Percentiles rank a stretch among this genome's conserved stretches.
These are phyloP conservation scores for Sugiyamaella xylanicola DNA, from an alignment of 1,139 yeast species.

Conservation along the genomic window DNA sequence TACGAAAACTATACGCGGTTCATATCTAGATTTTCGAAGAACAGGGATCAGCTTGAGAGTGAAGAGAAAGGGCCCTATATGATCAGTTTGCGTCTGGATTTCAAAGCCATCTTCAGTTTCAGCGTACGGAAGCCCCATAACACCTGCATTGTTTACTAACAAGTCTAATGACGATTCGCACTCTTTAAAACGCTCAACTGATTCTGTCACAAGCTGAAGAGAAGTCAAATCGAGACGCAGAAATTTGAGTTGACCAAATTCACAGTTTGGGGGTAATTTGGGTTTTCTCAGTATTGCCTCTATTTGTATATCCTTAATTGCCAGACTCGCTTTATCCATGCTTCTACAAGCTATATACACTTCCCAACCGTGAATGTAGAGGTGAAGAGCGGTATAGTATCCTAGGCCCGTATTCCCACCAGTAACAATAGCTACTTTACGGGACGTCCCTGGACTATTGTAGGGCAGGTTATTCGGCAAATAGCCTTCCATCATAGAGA, in stretches of 20 bases:
- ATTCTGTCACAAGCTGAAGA: constrained; percentile 58
- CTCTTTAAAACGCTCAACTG: constrained; percentile 53
- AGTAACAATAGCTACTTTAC: constrained; percentile 68
- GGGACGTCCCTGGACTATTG: constrained; percentile 30
- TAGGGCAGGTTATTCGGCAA: constrained; percentile 34
- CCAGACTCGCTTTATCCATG: constrained; percentile 54
- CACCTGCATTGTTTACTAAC: constrained; percentile 78
- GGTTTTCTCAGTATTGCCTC: constrained; percentile 53
- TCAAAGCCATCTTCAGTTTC: constrained; percentile 74
- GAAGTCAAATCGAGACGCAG: constrained; percentile 65
- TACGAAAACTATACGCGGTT: constrained; percentile 64
- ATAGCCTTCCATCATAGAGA: constrained; percentile 4
- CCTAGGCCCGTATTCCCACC: constrained; percentile 87
- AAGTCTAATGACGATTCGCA: constrained; percentile 55
- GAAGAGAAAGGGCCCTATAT: constrained; percentile 71
- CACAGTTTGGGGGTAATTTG: constrained; percentile 24
- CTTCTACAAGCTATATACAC: constrained; percentile 76
- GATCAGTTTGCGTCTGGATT: constrained; percentile 78
- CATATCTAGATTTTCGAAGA: constrained; percentile 47
- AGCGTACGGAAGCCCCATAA: constrained; percentile 72
- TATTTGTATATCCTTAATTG: constrained; percentile 55
- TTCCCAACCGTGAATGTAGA: constrained; percentile 74
- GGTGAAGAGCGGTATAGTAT: constrained; percentile 70
- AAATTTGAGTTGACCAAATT: constrained; percentile 59
- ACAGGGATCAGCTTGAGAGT: constrained; percentile 63